phyloP scores from a whole-genome alignment of 345 rosid genomes.

The Gossypium raimondii region DNA sequence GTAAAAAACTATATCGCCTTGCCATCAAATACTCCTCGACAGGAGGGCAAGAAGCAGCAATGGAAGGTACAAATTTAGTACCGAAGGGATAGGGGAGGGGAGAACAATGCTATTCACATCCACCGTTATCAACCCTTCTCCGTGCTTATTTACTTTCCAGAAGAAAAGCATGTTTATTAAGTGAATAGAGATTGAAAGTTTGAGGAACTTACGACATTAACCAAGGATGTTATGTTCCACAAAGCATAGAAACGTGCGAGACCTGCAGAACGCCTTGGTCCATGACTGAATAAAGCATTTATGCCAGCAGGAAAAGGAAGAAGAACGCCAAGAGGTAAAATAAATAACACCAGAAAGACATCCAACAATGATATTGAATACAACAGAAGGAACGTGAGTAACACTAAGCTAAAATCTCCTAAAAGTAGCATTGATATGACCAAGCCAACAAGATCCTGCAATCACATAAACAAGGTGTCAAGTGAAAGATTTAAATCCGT shows the following conservation, averaged over 20 bases:
- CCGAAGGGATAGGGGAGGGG: background rate
- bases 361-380: conserved; percentile 86
- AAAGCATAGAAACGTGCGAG: conserved; percentile 91
- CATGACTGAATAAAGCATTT: conserved; percentile 96
- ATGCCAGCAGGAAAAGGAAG: conserved; percentile 98
- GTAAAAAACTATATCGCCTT: background rate
- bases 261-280: conserved; percentile 96
- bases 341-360: conserved; percentile 77
- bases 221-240: conserved; percentile 85
- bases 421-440: conserved; percentile 90
- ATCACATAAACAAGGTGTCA: conserved; percentile 11
- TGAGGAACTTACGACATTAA: conserved; percentile 74
- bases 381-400: conserved; percentile 90
- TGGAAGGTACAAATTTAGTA: too few species aligned
- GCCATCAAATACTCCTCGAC: background rate
- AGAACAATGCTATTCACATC: background rate
- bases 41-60: background rate
- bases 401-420: conserved; percentile 98
- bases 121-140: background rate
- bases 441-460: conserved; percentile 98
- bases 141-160: background rate
- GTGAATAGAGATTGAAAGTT: background rate
- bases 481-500: conserved; percentile 3
- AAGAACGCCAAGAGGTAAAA: conserved; percentile 88
- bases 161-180: background rate